Base-by-base conservation (phyloP, 2,329 filamentous ascomycete species). In the Ophiostoma perfectum region DNA sequence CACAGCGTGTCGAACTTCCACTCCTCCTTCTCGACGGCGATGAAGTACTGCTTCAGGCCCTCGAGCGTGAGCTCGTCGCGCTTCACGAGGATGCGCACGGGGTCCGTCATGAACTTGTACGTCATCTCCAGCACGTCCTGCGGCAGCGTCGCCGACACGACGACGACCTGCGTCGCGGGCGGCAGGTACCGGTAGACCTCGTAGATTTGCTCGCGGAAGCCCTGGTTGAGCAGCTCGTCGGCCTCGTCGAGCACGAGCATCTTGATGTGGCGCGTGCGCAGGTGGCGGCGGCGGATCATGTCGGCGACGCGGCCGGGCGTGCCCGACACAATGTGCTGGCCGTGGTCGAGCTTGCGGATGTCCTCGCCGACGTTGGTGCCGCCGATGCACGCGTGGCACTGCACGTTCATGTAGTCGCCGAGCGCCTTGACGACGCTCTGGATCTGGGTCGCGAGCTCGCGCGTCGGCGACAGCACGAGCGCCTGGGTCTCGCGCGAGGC, bases 361-460 rank as follows among this genome's bases (percentile, higher is more conserved):
- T 99, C 95, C 78, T 98, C 95, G 74, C 95, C 93, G 49, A 99
- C 93, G 76, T 97, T 98, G 73, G 95, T 99, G 70, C 95, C 95
- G 73, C 95, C 95, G 75, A 99, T 98, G 80, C 95, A 99, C 70
- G 95, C 94, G 76, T 99, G 95, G 81, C 95, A 99, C 80, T 99
- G 93, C 3, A 99, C 92, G 77, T 97, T 97, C 95, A 99, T 98
- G 84, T 97, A 99, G 80, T 99, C 95, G 73, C 95, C 95, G n/a
- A 99, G 87, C n/a, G 95, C 95, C 88, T 98, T 96, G 74, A 99
- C 91, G 70, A 99, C 95, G 47, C 92, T 97, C 81, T 99, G 95
- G 73, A 99, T 99, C 81, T 99, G 95, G 41, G 94, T 97, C 63
- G 95, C 95, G 72, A 99, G 84, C 85, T 99, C 95, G 77, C 95